Base-by-base conservation (phyloP, 345 rosid genomes). In the Hirschfeldia incana region DNA sequence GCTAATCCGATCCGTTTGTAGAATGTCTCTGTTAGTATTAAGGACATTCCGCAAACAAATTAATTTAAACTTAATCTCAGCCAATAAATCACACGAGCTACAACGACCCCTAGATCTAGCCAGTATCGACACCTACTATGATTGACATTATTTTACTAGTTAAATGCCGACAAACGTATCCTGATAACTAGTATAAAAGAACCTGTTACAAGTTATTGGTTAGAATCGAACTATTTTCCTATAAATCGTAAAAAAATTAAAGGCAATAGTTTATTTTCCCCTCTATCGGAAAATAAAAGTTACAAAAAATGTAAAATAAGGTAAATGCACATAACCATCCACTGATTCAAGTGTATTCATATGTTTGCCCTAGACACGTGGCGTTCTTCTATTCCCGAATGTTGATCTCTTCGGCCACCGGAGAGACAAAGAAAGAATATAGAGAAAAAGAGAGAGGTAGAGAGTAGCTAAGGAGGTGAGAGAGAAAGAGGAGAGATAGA, bases 321-420 rank as follows among this genome's bases (percentile, higher is more conserved):
- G 67, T 68, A 69, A 62, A 69, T 67, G 51, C 61, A 75, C 39
- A 51, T 53, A 79, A 37, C 67, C 21, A 53, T 62, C 83, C 71
- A 80, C 67, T 80, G 72, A 70, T 63, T 53, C 72, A 75, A 74
- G 28, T 64, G 70, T 74, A 33, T 75, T 44, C 65, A 5, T 39
- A 63, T 39, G 28, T 69, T 78, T 77, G 85, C 79, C 81, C 79
- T 79, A 78, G 77, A 78, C 90, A 89, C 89, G 92, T 85, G 92
- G 70, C 75, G 13, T 34, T 36, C 12, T 64, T 28, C 6, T 65
- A 73, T 72, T 73, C 81, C 72, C 63, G n/a, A 26, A 73, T 83
- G 83, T 60, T 79, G 81, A 80, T 76, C 81, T 67, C 78, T 71
- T 68, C 70, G 55, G 53, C 72, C 65, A 66, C 60, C 70, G 61